These are phyloP conservation scores for Spergularia marina DNA, from an alignment of 148 eudicot species.

Conservation along the genomic window DNA sequence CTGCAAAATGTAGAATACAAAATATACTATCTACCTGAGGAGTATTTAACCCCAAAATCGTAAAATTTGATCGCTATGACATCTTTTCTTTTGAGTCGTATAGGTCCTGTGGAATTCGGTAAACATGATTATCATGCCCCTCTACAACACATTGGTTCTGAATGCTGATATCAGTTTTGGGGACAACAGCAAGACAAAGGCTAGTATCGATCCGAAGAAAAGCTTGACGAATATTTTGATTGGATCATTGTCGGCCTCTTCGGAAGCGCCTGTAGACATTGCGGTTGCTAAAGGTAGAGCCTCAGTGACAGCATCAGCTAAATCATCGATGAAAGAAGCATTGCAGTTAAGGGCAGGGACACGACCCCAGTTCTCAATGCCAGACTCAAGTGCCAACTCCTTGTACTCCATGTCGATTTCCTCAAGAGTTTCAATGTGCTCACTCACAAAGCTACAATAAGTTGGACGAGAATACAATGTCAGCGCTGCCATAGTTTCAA, in stretches of 20 bases:
- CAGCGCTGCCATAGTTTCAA: background rate
- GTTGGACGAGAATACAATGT: background rate
- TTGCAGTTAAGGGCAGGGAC: conserved; percentile 98
- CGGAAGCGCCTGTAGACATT: conserved; percentile 33
- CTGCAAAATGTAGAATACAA: background rate
- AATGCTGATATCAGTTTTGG: conserved; percentile 52
- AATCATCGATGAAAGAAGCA: conserved; percentile 69
- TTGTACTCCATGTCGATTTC: conserved; percentile 98
- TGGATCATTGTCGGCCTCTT: conserved; percentile 44
- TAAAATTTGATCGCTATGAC: background rate
- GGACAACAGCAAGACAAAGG: conserved; percentile 71
- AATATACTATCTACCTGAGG: background rate
- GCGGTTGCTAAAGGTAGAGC: conserved; percentile 79
- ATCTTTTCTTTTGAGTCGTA: background rate
- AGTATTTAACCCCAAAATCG: background rate
- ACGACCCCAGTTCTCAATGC: conserved; percentile 93
- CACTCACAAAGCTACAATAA: conserved; percentile 79
- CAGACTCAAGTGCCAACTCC: conserved; percentile 85
- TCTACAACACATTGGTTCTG: conserved; percentile 32
- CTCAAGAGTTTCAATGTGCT: conserved; percentile 96
- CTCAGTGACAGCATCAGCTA: conserved; percentile 94
- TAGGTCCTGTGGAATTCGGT: conserved; percentile 5
- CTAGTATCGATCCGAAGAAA: conserved; percentile 78
- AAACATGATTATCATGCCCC: background rate
- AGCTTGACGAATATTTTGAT: conserved; percentile 48